phyloP scores from a whole-genome alignment of 202 grass and related monocot species.

The Elaeis oleifera region DNA sequence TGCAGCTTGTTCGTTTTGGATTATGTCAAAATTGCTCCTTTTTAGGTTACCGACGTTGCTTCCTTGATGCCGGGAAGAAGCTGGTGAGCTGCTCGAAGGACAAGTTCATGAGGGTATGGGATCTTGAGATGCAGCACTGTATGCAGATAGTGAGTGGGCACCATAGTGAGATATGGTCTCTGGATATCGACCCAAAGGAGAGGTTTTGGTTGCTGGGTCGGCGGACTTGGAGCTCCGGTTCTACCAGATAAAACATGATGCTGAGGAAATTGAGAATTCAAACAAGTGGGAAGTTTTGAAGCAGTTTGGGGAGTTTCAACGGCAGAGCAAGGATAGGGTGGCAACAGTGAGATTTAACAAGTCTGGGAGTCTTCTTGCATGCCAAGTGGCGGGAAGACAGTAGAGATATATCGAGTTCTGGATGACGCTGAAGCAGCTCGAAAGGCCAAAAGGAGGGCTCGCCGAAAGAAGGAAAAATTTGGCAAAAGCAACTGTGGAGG shows the following conservation, averaged over 20 bases:
- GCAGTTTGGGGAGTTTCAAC: constrained; percentile 81
- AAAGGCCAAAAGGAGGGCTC: constrained; percentile 74
- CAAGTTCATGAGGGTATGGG: constrained; percentile 92
- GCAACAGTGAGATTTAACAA: constrained; percentile 64
- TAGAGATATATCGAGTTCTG: constrained; percentile 75
- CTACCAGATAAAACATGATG: constrained; percentile 47
- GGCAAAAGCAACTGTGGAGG: constrained; percentile 29
- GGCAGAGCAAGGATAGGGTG: constrained; percentile 75
- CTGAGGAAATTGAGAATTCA: constrained; percentile 43
- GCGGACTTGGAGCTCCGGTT: constrained; percentile 61
- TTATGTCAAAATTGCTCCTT: neutral
- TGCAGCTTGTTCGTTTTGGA: no score
- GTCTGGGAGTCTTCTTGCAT: constrained; percentile 57
- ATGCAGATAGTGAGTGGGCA: constrained; percentile 84
- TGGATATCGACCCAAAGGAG: constrained; percentile 63
- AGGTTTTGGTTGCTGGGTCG: constrained; percentile 76
- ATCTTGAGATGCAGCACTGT: constrained; percentile 85
- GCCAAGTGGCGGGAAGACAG: constrained; percentile 68
- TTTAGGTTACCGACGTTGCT: constrained; percentile 75
- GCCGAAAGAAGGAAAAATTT: constrained; percentile 82
- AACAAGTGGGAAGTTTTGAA: constrained; percentile 84
- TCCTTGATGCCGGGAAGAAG: constrained; percentile 88
- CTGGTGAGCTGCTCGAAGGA: constrained; percentile 90
- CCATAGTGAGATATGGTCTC: constrained; percentile 81
- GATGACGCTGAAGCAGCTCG: constrained; percentile 55